Base-by-base conservation (phyloP, 2,329 filamentous ascomycete species). In the Penicillium hesseltinei region DNA sequence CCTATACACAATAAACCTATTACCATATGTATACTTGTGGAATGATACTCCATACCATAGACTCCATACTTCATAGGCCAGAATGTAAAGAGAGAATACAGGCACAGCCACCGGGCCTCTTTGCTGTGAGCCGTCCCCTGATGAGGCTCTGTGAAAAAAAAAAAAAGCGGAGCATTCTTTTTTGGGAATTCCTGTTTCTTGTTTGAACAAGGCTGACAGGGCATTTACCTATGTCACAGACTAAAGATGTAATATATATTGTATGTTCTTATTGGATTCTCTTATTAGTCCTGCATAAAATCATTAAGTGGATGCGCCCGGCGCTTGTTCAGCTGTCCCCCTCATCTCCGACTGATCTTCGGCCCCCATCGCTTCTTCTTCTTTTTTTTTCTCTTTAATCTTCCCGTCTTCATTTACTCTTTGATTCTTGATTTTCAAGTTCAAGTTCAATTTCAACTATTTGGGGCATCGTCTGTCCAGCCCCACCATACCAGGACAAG, bases 261-360 rank as follows among this genome's bases (percentile, higher is more conserved):
- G 29, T 39, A 40, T 39, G 15, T 29, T 27, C 42, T 29, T 9
- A 49, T 33, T 13, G 15, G 19, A 29, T 5, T 27, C n/a, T 15
- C 35, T 51, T n/a, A 4, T 31, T 17, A 50, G 29, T 25, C 38
- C 21, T 23, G 39, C 29, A 47, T 40, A n/a, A 8, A 35, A 25
- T 45, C 19, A 33, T 21, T 21, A 46, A 40, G 54, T 56, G 48
- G 25, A 45, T 52, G 54, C 54, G 54, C 54, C 54, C 54, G 54
- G 54, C 54, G 54, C 54, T 56, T 56, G 54, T 56, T 56, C 49
- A 53, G 48, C 46, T 51, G 43, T 48, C 23, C 52, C 52, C 52
- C 44, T 54, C 54, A 54, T 49, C 39, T 52, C 53, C 39, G 46
- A 50, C 47, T 55, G 40, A 56, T 56, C 54, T 51, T 53, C 54